phyloP scores from a whole-genome alignment of 2,329 filamentous ascomycete species.

The Tolypocladium inflatum region DNA sequence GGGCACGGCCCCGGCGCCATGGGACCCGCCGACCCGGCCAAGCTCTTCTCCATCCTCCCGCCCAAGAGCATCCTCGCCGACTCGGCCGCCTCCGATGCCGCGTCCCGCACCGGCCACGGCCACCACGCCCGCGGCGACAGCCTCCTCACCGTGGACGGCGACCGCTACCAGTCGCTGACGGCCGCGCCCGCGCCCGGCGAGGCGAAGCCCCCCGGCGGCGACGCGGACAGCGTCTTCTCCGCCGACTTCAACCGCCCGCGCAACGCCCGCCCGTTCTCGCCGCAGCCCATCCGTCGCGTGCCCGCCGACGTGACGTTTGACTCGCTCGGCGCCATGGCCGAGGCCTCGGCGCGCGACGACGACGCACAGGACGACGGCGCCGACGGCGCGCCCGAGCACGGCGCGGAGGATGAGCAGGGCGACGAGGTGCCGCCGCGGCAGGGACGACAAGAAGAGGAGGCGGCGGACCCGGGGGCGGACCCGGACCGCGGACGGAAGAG shows the following conservation, averaged over 20 bases:
- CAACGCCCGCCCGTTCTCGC: slow-evolving; percentile 50
- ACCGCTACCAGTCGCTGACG: slow-evolving; percentile 47
- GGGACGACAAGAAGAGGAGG: not conserved
- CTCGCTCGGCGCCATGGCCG: slow-evolving; percentile 20
- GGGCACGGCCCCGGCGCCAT: slow-evolving; percentile 20
- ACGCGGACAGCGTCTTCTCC: slow-evolving; percentile 42
- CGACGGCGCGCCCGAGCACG: slow-evolving; percentile 1
- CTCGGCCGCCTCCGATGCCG: slow-evolving; percentile 24
- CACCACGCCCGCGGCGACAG: slow-evolving; percentile 41
- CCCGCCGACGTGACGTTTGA: slow-evolving; percentile 32
- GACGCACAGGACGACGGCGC: not conserved
- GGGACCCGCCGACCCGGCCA: slow-evolving; percentile 21
- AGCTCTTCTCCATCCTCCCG: slow-evolving; percentile 56
- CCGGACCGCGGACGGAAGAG: not conserved
- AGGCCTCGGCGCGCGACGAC: not conserved
- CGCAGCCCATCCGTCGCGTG: slow-evolving; percentile 37
- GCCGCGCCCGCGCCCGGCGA: not conserved
- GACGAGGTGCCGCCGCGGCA: not conserved
- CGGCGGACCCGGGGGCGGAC: not conserved
- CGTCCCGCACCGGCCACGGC: not conserved
- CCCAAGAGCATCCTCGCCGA: slow-evolving; percentile 55
- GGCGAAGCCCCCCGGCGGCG: slow-evolving; percentile 8
- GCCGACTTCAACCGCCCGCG: slow-evolving; percentile 44
- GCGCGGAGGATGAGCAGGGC: slow-evolving; percentile 3
- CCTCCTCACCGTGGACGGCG: slow-evolving; percentile 36